Evolutionary conservation across 108 stramenopile genomes (phyloP).

Genomic region (Pseudonitzschia pungens): DNA sequence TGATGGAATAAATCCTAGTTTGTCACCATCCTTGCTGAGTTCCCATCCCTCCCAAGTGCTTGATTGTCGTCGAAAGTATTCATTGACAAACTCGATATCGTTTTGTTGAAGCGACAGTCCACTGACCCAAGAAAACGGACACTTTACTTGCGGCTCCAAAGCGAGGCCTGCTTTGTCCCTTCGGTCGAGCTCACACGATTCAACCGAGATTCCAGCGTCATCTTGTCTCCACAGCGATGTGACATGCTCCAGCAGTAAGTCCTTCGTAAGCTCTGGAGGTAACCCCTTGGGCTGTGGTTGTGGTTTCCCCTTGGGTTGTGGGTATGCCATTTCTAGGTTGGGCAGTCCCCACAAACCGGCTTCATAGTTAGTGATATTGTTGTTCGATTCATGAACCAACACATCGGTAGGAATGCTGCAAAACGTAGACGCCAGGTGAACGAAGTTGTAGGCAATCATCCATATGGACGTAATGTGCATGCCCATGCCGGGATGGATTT

Average conservation of each 20-base stretch:
- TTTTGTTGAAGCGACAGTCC: conserved; percentile 54
- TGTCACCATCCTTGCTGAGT: conserved; percentile 52
- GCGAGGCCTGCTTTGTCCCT: background rate
- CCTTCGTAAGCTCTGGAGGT: conserved; percentile 61
- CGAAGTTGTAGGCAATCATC: conserved; percentile 68
- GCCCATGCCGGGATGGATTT: conserved; percentile 80
- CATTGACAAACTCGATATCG: conserved; percentile 48
- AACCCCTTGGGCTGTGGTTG: conserved; percentile 51
- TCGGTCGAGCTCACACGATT: background rate
- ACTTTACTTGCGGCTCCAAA: conserved; percentile 24
- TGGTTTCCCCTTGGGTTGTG: conserved; percentile 44
- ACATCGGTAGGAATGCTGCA: conserved; percentile 45
- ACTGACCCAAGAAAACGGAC: conserved; percentile 68
- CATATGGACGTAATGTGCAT: conserved; percentile 68
- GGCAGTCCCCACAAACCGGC: conserved; percentile 33
- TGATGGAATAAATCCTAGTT: conserved; percentile 62
- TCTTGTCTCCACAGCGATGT: conserved; percentile 49
- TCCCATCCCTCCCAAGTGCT: conserved; percentile 57
- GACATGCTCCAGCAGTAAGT: conserved; percentile 60
- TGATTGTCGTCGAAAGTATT: conserved; percentile 45
- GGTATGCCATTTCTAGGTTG: conserved; percentile 14
- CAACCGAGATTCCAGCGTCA: background rate
- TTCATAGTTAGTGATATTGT: conserved; percentile 23
- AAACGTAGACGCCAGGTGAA: conserved; percentile 65
- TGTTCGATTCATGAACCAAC: conserved; percentile 15